Conservation (phyloP, 2,329 filamentous ascomycete genomes). For the Didymella segeticola region DNA sequence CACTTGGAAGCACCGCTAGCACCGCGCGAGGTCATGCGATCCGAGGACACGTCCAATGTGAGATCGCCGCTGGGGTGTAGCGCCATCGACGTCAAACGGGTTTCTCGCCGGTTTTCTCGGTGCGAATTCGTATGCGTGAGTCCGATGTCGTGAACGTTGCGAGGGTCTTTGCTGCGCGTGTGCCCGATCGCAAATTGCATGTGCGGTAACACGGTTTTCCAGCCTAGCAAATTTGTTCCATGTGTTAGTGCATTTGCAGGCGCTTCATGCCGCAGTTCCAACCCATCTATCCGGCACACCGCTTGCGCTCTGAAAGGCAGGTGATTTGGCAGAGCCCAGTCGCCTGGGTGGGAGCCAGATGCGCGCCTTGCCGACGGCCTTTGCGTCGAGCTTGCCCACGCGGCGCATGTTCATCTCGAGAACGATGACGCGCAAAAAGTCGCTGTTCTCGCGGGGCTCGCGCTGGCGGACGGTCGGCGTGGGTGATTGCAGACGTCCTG, state of each 20-base stretch:
- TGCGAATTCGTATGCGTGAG: slow-evolving; percentile 5
- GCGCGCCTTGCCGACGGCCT: slow-evolving; percentile 61
- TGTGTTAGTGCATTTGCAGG: slow-evolving; percentile 12
- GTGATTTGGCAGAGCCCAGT: slow-evolving; percentile 34
- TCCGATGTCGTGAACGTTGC: slow-evolving; percentile 6
- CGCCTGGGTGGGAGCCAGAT: slow-evolving; percentile 67
- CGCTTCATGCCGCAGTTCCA: slow-evolving; percentile 32
- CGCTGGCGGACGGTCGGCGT: slow-evolving; percentile 60
- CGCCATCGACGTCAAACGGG: slow-evolving; percentile 19
- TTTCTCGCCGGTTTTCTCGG: slow-evolving; percentile 3
- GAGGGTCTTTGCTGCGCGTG: slow-evolving; percentile 19
- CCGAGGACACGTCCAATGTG: slow-evolving; percentile 23
- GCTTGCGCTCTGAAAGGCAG: slow-evolving; percentile 31
- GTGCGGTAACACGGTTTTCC: neutral
- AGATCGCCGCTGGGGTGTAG: slow-evolving; percentile 22
- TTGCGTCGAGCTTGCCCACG: slow-evolving; percentile 65
- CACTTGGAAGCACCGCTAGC: slow-evolving; percentile 6
- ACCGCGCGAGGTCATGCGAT: slow-evolving; percentile 23
- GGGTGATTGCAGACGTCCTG: slow-evolving; percentile 50
- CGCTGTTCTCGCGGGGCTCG: slow-evolving; percentile 68
- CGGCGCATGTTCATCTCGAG: slow-evolving; percentile 73
- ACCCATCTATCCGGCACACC: slow-evolving; percentile 48
- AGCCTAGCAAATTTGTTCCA: slow-evolving; percentile 15
- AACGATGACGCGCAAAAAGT: slow-evolving; percentile 69
- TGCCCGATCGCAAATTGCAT: slow-evolving; percentile 26